A percentile compares a stretch with the other conserved stretches of the same genome.
Evolutionary conservation across 139 green algal species (phyloP).

Genomic region (Chlorella sp.): DNA sequence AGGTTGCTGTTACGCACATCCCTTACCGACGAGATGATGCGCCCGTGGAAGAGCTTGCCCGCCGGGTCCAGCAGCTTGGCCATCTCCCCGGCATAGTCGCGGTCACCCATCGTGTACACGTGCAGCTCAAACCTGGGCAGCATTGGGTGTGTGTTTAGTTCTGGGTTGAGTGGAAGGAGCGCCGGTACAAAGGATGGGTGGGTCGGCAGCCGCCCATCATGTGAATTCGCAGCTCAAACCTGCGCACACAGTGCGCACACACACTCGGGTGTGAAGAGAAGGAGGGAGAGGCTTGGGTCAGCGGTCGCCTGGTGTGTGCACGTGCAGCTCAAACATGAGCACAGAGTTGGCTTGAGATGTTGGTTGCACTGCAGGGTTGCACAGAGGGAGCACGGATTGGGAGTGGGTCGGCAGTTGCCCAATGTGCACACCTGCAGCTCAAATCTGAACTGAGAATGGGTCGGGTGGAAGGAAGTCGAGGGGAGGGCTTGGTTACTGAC

Average conservation of each 20-base stretch:
- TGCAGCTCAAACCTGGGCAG: conserved; percentile 80
- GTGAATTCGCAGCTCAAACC: conserved; percentile 89
- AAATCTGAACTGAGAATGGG: no score
- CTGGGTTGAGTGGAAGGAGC: neutral
- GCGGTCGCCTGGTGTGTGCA: no score
- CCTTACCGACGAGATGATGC: conserved; percentile 68
- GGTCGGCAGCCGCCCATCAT: conserved; percentile 49
- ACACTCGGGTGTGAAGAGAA: no score
- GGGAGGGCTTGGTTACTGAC: no score
- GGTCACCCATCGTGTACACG: conserved; percentile 98
- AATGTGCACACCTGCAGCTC: neutral
- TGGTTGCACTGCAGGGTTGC: no score
- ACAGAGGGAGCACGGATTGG: neutral
- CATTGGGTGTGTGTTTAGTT: conserved; percentile 1
- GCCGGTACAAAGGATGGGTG: neutral
- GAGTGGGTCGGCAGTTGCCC: neutral
- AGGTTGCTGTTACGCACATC: neutral
- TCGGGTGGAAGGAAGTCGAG: no score
- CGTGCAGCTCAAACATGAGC: neutral
- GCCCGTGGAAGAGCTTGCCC: conserved; percentile 70
- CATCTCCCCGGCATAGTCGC: conserved; percentile 88
- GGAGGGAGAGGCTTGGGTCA: neutral
- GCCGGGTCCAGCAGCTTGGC: conserved; percentile 83
- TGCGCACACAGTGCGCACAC: neutral
- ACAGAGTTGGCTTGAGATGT: neutral